phyloP scores from a whole-genome alignment of 202 grass and related monocot genomes.

The Tripidium arundinaceum region DNA sequence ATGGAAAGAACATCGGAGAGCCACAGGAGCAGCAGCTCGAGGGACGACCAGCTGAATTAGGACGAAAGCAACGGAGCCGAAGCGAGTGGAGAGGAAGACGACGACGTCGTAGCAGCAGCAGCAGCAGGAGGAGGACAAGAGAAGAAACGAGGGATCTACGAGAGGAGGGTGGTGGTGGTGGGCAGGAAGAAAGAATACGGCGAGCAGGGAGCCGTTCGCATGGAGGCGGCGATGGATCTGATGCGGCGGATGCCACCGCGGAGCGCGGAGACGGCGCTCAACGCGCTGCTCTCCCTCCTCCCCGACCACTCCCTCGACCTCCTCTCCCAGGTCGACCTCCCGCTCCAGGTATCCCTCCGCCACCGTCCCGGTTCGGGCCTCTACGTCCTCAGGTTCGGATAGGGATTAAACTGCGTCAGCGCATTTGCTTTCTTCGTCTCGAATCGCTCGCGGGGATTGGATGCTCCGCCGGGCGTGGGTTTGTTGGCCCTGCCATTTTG shows the following conservation, averaged over 20 bases:
- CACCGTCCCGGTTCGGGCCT: background rate
- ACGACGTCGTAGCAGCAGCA: background rate
- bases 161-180: background rate
- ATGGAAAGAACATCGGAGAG: background rate
- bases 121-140: background rate
- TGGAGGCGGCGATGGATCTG: constrained; percentile 98
- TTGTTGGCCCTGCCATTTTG: background rate
- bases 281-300: constrained; percentile 80
- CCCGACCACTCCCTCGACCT: constrained; percentile 96
- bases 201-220: constrained; percentile 13
- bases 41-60: background rate
- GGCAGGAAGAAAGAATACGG: background rate
- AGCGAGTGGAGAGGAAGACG: background rate
- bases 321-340: constrained; percentile 98
- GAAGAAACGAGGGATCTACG: constrained; percentile 1
- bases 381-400: background rate
- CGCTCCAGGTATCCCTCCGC: constrained; percentile 59
- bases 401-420: background rate
- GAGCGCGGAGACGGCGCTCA: constrained; percentile 85
- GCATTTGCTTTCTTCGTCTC: background rate
- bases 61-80: too few species aligned
- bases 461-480: background rate
- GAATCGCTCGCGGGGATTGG: background rate
- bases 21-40: background rate
- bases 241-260: constrained; percentile 94